Conservation (phyloP, 768 basidiomycete genomes). For the Hypholoma sublateritium region DNA sequence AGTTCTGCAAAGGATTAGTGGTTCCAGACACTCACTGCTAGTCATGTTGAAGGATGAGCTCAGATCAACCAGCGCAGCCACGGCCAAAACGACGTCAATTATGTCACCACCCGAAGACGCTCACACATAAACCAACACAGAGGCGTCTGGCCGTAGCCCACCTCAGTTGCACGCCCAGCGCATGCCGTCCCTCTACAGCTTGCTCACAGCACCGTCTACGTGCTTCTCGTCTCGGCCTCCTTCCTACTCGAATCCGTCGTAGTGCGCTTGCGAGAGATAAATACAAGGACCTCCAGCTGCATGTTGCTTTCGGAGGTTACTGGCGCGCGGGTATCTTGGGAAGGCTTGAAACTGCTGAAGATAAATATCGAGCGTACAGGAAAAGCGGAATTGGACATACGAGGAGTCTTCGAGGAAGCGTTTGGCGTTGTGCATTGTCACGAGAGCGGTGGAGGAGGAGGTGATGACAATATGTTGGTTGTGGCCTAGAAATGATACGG, state of each 20-base stretch:
- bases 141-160: no score
- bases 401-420: constrained; percentile 88
- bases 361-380: not conserved
- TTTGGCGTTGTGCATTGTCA: constrained; percentile 98
- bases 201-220: no score
- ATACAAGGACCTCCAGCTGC: constrained; percentile 78
- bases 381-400: constrained; percentile 37
- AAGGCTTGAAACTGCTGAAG: constrained; percentile 62
- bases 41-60: no score
- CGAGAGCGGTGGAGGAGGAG: constrained; percentile 89
- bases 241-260: constrained; percentile 64
- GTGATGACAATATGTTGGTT: constrained; percentile 96
- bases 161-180: no score
- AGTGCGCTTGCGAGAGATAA: constrained; percentile 85
- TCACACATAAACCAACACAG: no score
- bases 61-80: no score
- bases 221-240: constrained; percentile 53
- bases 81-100: no score
- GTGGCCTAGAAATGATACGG: constrained; percentile 46
- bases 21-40: no score
- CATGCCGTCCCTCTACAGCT: no score
- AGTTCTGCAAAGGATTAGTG: no score
- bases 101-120: no score
- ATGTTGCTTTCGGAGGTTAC: constrained; percentile 70
- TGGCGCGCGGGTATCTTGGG: constrained; percentile 70